A percentile compares a stretch with the other conserved stretches of the same genome.
phyloP scores from a whole-genome alignment of 768 basidiomycete genomes.

The Russula abietina region DNA sequence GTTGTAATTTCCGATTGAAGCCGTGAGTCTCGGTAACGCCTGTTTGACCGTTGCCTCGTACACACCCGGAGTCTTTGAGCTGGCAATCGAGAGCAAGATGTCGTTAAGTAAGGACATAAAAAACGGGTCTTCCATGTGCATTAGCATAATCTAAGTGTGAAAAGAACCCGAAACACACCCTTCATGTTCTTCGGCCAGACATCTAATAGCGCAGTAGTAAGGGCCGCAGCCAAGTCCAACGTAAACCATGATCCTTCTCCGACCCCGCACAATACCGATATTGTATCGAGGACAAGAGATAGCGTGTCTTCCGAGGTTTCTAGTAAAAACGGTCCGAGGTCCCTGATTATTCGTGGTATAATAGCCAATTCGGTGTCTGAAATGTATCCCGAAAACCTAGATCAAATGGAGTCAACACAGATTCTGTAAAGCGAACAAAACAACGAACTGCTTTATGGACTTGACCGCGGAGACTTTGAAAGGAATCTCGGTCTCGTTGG shows the following conservation, averaged over 20 bases:
- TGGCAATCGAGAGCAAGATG: slow-evolving; percentile 58
- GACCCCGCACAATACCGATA: slow-evolving; percentile 72
- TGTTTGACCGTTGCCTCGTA: slow-evolving; percentile 69
- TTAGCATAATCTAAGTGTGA: slow-evolving; percentile 3
- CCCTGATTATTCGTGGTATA: slow-evolving; percentile 67
- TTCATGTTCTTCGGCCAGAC: slow-evolving; percentile 85
- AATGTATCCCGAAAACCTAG: slow-evolving; percentile 63
- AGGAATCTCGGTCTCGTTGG: slow-evolving; percentile 62
- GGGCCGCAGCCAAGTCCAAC: slow-evolving; percentile 53
- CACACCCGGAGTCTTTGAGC: slow-evolving; percentile 52
- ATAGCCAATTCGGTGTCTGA: slow-evolving; percentile 57
- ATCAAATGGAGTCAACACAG: slow-evolving; percentile 16
- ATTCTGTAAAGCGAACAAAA: background rate
- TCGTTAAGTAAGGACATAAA: slow-evolving; percentile 35
- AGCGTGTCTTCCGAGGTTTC: slow-evolving; percentile 83
- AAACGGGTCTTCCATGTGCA: slow-evolving; percentile 63
- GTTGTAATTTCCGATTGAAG: slow-evolving; percentile 52
- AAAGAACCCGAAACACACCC: slow-evolving; percentile 41
- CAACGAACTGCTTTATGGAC: slow-evolving; percentile 83
- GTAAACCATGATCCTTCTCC: slow-evolving; percentile 71
- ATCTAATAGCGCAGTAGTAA: slow-evolving; percentile 64
- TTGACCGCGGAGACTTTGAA: slow-evolving; percentile 94
- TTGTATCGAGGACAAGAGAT: slow-evolving; percentile 78
- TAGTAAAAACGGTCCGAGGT: slow-evolving; percentile 77
- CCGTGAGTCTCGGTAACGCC: slow-evolving; percentile 66